Base-by-base conservation (phyloP, 1,284 basidiomycete genomes). In the Ustilago tritici region DNA sequence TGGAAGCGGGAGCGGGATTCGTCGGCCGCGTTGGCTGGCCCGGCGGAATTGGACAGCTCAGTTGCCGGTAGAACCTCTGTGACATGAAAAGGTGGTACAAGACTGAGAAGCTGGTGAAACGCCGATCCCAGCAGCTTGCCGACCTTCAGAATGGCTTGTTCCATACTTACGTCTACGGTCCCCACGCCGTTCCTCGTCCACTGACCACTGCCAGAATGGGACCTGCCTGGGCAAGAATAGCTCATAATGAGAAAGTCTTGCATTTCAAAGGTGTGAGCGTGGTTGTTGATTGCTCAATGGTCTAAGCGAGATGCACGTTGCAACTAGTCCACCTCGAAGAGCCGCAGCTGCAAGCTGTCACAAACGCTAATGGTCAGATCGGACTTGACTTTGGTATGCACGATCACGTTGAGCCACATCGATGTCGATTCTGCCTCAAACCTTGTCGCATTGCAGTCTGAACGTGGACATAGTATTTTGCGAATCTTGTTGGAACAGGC, bases 261-360 rank as follows among this genome's bases (percentile, higher is more conserved):
- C 11, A 47, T n/a, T 35, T 36, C 31, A 38, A 38, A 3, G 28
- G 38, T 2, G 41, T 56, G 40, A 31, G 56, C 28, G 49, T 50
- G 40, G 38, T 12, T 35, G 31, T 8, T 17, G n/a, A 15, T 23
- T 14, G 32, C 50, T 15, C n/a, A 35, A n/a, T 15, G 32, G 34
- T 11, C 28, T 59, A 49, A 54, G 47, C 61, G 46, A 64, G 54
- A 36, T n/a, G 55, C 61, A 59, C 63, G 63, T 65, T 65, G 63
- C 10, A 35, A 10, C 50, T 65, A 65, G 62, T 65, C 62, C 58
- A 60, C 58, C 35, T 49, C 54, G 19, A 56, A 19, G 11, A 46
- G 7, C 6, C 43, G 49, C 49, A 17, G 15, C 28, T 32, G 23
- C 23, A 9, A 46, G 19, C 14, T 31, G 14, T 36, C 12, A 11